Conservation (phyloP, 1,284 basidiomycete species). For the Inonotus obliquus region DNA sequence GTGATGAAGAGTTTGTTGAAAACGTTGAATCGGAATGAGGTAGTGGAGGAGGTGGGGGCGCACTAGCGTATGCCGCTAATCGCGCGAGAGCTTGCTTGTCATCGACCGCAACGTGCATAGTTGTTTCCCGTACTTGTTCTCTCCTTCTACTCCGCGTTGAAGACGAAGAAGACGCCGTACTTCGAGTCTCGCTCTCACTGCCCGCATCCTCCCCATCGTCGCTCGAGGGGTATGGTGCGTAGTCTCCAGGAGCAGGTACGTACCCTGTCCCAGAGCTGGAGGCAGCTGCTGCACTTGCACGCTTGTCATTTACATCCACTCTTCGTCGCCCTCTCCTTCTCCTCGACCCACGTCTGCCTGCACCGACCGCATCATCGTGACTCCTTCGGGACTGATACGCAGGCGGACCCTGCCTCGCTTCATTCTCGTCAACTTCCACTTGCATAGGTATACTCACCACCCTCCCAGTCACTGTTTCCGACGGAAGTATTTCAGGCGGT, state of each 20-base stretch:
- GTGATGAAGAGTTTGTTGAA: neutral
- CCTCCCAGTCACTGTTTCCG: neutral
- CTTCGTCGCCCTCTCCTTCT: neutral
- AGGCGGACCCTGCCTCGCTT: constrained; percentile 3
- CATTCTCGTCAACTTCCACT: neutral
- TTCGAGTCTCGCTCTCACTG: neutral
- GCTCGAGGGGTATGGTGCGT: neutral
- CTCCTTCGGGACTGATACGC: constrained; percentile 9
- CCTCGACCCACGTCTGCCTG: neutral
- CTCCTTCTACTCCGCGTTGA: neutral
- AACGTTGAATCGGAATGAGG: neutral
- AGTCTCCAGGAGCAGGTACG: neutral
- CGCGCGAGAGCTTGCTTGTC: constrained; percentile 63
- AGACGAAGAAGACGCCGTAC: neutral
- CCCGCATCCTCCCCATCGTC: neutral
- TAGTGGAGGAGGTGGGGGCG: constrained; percentile 33
- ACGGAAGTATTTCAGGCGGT: neutral
- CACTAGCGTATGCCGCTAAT: constrained; percentile 51
- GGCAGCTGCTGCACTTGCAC: neutral
- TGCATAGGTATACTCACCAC: no score
- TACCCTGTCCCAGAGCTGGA: neutral
- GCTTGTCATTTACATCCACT: constrained; percentile 4
- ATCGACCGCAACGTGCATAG: constrained; percentile 68
- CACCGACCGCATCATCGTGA: neutral
- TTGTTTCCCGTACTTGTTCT: neutral